phyloP scores from a whole-genome alignment of 225 moss, liverwort and hornwort genomes.

The Rhytidiadelphus loreus region DNA sequence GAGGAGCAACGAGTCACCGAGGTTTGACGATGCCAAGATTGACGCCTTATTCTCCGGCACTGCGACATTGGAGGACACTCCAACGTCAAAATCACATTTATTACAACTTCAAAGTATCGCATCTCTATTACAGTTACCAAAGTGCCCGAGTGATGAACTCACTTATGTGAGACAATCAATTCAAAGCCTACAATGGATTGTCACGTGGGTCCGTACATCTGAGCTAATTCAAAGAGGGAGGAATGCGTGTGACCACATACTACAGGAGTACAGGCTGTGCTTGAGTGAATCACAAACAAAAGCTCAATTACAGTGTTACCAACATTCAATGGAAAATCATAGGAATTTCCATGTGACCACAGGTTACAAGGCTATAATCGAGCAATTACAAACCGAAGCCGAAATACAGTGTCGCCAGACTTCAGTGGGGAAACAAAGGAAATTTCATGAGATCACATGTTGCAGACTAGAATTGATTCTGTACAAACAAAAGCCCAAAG shows the following conservation, averaged over 20 bases:
- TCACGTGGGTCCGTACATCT: neutral
- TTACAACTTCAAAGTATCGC: neutral
- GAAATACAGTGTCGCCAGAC: neutral
- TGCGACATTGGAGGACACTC: neutral
- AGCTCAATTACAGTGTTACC: neutral
- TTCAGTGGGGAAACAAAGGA: neutral
- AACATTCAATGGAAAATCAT: neutral
- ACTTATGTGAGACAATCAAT: neutral
- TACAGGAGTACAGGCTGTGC: neutral
- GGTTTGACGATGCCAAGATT: constrained; percentile 24
- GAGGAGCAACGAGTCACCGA: constrained; percentile 59
- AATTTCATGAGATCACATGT: neutral
- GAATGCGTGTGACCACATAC: neutral
- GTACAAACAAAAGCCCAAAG: neutral
- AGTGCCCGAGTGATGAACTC: neutral
- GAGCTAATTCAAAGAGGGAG: neutral
- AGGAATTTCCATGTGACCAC: too few species aligned
- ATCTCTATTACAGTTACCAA: neutral
- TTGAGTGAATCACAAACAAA: neutral
- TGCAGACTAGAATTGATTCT: neutral
- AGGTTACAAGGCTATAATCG: neutral
- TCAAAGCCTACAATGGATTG: neutral
- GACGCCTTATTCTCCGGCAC: constrained; percentile 21
- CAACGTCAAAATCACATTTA: neutral
- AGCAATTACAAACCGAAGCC: neutral